A percentile compares a stretch with the other conserved stretches of the same genome.
Conservation (phyloP, 2,329 filamentous ascomycete genomes). For the Penicillium rolfsii region DNA sequence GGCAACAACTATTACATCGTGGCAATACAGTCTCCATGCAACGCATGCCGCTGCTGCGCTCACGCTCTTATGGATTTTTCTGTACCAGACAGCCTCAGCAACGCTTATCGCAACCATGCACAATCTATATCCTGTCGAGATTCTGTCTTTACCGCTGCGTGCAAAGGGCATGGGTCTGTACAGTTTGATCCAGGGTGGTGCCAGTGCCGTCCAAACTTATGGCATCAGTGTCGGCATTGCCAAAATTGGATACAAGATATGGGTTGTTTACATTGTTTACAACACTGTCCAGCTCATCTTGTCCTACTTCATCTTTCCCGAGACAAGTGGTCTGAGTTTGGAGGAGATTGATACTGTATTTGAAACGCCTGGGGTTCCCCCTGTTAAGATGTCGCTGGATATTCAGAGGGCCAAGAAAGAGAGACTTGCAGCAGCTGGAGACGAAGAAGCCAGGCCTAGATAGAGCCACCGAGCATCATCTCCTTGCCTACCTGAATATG, state of each 20-base stretch:
- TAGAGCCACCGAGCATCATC: neutral
- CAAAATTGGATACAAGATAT: conserved; percentile 56
- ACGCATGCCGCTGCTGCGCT: conserved; percentile 44
- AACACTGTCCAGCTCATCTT: conserved; percentile 53
- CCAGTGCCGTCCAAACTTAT: conserved; percentile 50
- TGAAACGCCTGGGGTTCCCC: conserved; percentile 49
- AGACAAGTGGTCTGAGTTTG: conserved; percentile 54
- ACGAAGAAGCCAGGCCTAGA: conserved; percentile 20
- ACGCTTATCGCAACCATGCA: conserved; percentile 54
- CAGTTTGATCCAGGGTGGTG: conserved; percentile 50
- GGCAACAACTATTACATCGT: conserved; percentile 53
- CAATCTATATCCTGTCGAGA: conserved; percentile 52
- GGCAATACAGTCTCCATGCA: conserved; percentile 45
- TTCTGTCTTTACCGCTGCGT: conserved; percentile 49
- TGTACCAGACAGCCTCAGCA: conserved; percentile 54
- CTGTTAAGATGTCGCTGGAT: conserved; percentile 50
- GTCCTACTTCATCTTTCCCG: conserved; percentile 57
- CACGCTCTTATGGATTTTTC: conserved; percentile 54
- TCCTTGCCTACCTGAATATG: no score
- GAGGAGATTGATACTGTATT: conserved; percentile 65
- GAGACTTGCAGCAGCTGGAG: conserved; percentile 27
- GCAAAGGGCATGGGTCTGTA: conserved; percentile 54
- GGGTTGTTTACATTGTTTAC: conserved; percentile 56
- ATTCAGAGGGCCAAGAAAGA: conserved; percentile 47
- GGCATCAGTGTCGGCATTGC: conserved; percentile 54